A percentile compares a stretch with the other conserved stretches of the same genome.
Conservation (phyloP, 208 protist genomes). For the Acanthamoeba royreba region DNA sequence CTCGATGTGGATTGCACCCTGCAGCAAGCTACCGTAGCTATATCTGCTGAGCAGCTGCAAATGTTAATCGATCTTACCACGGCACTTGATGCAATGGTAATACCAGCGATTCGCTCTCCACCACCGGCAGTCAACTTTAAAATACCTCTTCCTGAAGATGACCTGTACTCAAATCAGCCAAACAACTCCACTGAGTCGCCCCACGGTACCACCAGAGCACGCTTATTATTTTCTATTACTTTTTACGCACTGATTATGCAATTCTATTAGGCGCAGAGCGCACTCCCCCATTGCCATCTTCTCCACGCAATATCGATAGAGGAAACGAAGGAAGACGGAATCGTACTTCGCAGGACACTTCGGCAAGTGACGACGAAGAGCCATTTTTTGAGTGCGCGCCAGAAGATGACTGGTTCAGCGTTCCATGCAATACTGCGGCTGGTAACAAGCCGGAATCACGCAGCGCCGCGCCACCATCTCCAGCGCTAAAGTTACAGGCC, state of each 20-base stretch:
- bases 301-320: neutral
- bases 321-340: neutral
- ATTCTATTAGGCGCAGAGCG: too few relatives aligned
- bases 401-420: slow-evolving; percentile 14
- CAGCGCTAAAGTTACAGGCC: neutral
- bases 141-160: neutral
- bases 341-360: neutral
- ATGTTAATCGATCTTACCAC: slow-evolving; percentile 18
- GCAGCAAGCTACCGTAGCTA: neutral
- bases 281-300: too few relatives aligned
- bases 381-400: neutral
- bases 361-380: neutral
- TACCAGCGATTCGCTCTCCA: neutral
- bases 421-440: neutral
- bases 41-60: slow-evolving; percentile 13
- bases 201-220: neutral
- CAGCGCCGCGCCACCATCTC: neutral
- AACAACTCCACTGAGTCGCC: neutral
- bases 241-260: too few relatives aligned
- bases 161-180: neutral
- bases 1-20: slow-evolving; percentile 38
- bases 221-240: neutral
- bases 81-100: neutral
- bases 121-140: neutral
- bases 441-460: neutral